Evolutionary conservation across 108 stramenopile genomes (phyloP), one percentile per base, ranked within the genome.

Genomic region (Cyclotella choctawhatcheeana): DNA sequence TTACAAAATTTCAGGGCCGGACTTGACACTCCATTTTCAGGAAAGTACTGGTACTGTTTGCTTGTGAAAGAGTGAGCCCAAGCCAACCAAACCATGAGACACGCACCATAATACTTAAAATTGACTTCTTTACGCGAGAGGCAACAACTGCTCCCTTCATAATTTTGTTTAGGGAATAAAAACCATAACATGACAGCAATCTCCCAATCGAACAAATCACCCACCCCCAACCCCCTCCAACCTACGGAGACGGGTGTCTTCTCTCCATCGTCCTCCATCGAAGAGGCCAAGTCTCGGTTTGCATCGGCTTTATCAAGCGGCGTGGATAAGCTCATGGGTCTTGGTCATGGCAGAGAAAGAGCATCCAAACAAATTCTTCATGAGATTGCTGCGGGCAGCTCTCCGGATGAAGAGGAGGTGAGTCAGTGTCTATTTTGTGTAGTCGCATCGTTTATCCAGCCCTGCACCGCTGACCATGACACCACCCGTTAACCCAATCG

Each of bases 361-460:
- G 86, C 86, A 13, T 72, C 79, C 0, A 24, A 18, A 4, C 67
- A 85, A 20, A 68, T 89, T 37, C 60, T 88, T 12, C 52, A 69
- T 51, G 82, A 85, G 33, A 59, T 88, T 7, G 72, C 74, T 54
- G 71, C 73, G n/a, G 78, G 75, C 0, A 73, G 73, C 58, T 66
- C 82, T 61, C 85, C 87, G 16, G 72, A 73, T 33, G 87, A 88
- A 44, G 77, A 88, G 29, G 85, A 88, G 85, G 87, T 88, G 67
- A 44, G 87, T 73, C 14, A 3, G 22, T 34, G 63, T n/a, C 56
- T 16, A 44, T 62, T 27, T 3, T 45, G 10, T 17, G 48, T n/a
- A 24, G 24, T 21, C 21, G 61, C 27, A 30, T 32, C 55, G 2
- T 44, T 20, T 43, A 24, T 10, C 50, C 26, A n/a, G n/a, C 12